Evolutionary conservation across 176 grass and related monocot genomes (phyloP).

Genomic region (Oryza officinalis): DNA sequence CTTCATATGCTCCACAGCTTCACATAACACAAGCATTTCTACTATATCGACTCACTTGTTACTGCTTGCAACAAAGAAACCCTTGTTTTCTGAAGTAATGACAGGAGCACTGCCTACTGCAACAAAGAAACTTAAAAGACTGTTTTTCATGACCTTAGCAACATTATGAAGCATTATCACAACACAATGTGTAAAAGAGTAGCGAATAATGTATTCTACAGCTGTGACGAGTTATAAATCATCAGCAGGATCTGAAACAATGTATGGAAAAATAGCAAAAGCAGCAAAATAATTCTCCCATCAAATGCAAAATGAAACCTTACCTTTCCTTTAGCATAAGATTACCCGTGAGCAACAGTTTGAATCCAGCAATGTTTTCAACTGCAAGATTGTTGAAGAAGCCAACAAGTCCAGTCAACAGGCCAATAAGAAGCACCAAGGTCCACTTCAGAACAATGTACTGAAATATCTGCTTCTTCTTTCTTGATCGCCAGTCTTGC

Average conservation of each 20-base stretch:
- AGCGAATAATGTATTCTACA: neutral
- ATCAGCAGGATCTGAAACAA: slow-evolving; percentile 3
- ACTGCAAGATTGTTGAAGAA: slow-evolving; percentile 95
- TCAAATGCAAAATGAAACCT: slow-evolving; percentile 12
- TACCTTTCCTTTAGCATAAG: slow-evolving; percentile 76
- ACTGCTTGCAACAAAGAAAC: neutral
- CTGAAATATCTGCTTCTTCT: slow-evolving; percentile 80
- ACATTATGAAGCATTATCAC: slow-evolving; percentile 16
- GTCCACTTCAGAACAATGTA: slow-evolving; percentile 90
- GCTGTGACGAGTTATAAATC: neutral
- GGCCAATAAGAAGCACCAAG: slow-evolving; percentile 73
- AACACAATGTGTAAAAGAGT: neutral
- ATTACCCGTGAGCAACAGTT: slow-evolving; percentile 59
- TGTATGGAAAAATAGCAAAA: slow-evolving; percentile 9
- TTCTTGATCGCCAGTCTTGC: slow-evolving; percentile 86
- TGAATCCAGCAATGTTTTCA: slow-evolving; percentile 88
- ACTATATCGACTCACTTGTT: neutral
- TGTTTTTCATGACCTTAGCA: neutral
- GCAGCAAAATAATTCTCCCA: neutral
- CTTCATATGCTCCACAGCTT: neutral
- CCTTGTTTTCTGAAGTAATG: too few species aligned
- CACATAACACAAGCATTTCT: neutral
- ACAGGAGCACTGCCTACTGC: neutral
- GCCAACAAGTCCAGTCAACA: slow-evolving; percentile 67
- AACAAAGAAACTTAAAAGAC: neutral